Evolutionary conservation across 371 early-diverging fungal species (phyloP), one percentile per base, ranked within the genome.

Genomic region (Blyttiomyces sp.): DNA sequence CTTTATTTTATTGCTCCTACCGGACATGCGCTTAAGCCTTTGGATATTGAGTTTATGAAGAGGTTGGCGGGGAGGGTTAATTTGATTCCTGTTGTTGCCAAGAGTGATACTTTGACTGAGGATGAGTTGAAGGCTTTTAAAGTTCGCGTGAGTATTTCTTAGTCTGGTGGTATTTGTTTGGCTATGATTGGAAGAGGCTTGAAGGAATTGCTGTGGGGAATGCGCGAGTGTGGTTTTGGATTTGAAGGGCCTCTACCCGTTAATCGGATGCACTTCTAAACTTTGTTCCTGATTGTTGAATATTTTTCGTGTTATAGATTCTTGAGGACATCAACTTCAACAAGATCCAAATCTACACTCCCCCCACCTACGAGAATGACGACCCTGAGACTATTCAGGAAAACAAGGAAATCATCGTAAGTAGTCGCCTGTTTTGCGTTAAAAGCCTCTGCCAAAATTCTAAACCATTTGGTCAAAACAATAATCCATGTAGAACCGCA

Each of bases 1-100:
- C 70, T 99, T 45, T 98, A 98, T 84, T 96, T 98, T 57, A 96
- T 98, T 68, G 87, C 93, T 23, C 95, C 98, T 45, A 95, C 95
- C 26, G 95, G 93, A 13, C 95, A 94, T 73, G 85, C 90, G 60
- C 84, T 95, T 68, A 92, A 92, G 72, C 91, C 93, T 26, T 68
- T 95, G 24, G 98, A 98, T 67, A 87, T 98, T 60, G 95, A 95
- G 73, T 94, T 95, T 69, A 96, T 98, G 95, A 87, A 89, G 78
- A 84, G 88, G 59, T 80, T 98, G 51, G 92, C 91, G 63, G 88
- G 89, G 44, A 86, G 91, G 67, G 96, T 95, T 69, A 98, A 98
- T 76, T 81, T 98, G 63, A 93, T 99, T 65, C 99, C 99, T 17
- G 90, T 99, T 34, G 93, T 99, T 69, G 92, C 99, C 66, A 97